Base-by-base conservation (phyloP, 2,329 filamentous ascomycete genomes). In the Diaporthe sp. region DNA sequence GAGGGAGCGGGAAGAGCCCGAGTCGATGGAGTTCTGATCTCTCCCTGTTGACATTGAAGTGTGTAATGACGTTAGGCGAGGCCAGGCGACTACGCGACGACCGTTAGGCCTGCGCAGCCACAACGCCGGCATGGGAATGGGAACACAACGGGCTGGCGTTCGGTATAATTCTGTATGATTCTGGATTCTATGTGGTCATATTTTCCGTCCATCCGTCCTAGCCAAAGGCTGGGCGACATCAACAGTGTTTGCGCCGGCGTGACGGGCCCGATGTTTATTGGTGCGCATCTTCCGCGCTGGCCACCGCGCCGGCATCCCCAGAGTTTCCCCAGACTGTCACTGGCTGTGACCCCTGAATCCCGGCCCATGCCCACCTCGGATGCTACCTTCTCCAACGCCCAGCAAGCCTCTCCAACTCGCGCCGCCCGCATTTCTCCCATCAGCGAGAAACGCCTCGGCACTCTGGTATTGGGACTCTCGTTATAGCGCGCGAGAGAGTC, bases 1-100 rank as follows among this genome's bases (percentile, higher is more conserved):
- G 86, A 82, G 90, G 76, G 90, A 92, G 82, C 84, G 89, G 34
- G 89, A 90, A 3, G 88, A 89, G 31, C 84, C 84, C 3, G 83
- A 84, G 34, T 82, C 84, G 0, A 88, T 91, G 87, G 88, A 91
- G 37, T 91, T 91, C 82, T 91, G 78, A 83, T 31, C 17, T 22
- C 20, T n/a, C 34, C 57, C 49, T 39, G 39, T 42, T 63, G 28
- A 42, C 65, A 49, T 60, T 71, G 7, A 25, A 51, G 17, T 44
- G 8, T 60, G 13, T 51, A 4, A 61, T 58, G 67, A 68, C 49
- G 68, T 42, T n/a, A 39, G 37, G 37, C 12, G 22, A 39, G n/a
- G 65, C 47, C 25, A 28, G 31, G 47, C 28, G 7, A 68, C 15
- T 34, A 25, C 22, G 12, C 63, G 12, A 25, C 31, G 28, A 39